phyloP scores from a whole-genome alignment of 192 early-diverging fungal species.

The Coemansia reversa region DNA sequence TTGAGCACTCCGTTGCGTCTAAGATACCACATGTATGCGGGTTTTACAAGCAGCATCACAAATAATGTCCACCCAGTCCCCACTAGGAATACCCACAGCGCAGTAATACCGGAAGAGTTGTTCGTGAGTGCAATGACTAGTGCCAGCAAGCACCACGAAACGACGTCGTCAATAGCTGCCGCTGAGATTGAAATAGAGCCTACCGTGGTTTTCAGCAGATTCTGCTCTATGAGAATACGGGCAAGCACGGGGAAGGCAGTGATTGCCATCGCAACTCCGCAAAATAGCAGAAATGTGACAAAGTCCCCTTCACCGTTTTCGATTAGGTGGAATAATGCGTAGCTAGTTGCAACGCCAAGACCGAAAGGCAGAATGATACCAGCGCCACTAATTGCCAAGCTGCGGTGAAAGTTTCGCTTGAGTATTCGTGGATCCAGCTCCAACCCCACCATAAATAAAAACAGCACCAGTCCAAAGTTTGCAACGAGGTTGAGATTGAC shows the following conservation, averaged over 20 bases:
- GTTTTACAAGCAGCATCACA: constrained; percentile 66
- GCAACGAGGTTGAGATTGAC: constrained; percentile 73
- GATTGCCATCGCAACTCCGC: constrained; percentile 88
- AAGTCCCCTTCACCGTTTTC: constrained; percentile 55
- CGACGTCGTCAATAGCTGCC: constrained; percentile 83
- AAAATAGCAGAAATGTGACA: constrained; percentile 77
- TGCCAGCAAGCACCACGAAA: constrained; percentile 81
- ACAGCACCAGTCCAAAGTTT: constrained; percentile 87
- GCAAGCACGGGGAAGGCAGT: constrained; percentile 95
- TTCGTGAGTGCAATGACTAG: constrained; percentile 86
- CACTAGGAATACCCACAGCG: constrained; percentile 80
- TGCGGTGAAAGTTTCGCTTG: constrained; percentile 54
- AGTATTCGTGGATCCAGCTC: constrained; percentile 75
- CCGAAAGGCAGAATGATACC: constrained; percentile 85
- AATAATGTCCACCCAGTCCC: constrained; percentile 70
- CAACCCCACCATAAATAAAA: constrained; percentile 83
- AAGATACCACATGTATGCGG: constrained; percentile 53
- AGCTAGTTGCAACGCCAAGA: constrained; percentile 71
- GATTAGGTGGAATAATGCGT: constrained; percentile 64
- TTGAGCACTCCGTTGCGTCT: constrained; percentile 33
- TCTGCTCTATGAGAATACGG: constrained; percentile 87
- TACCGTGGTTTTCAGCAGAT: constrained; percentile 75
- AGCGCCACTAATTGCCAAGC: constrained; percentile 66
- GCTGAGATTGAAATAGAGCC: constrained; percentile 83
- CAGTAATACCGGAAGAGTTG: constrained; percentile 64